Evolutionary conservation across 2,329 filamentous ascomycete species (phyloP), one percentile per base, ranked within the genome.

Genomic region (Talaromyces rugulosus): DNA sequence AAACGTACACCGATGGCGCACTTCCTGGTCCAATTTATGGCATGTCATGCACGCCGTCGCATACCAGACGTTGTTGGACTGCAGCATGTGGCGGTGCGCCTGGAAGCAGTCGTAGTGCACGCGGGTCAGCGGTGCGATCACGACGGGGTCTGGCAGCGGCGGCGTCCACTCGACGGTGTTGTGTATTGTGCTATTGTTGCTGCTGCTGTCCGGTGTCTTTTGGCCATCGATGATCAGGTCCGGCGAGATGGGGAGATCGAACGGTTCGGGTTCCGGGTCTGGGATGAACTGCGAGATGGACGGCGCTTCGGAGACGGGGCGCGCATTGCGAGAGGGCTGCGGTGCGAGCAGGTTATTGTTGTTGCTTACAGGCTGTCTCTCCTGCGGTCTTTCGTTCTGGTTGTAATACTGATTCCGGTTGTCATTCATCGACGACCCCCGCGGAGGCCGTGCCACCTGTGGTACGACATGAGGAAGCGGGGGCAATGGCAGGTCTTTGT

Each of bases 21-120:
- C 66, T 62, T 78, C 71, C 2, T 68, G 71, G 59, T 78, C 75
- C 12, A 70, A 68, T 56, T 75, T 75, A 40, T 73, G 72, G 63
- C 77, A 80, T 4, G 75, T 72, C 76, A 79, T 78, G 66, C 77
- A 80, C 9, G 76, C 77, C 36, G 78, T 67, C 5, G 77, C 68
- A 64, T 75, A 74, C 72, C 75, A 74, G 59, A 69, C 65, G 62
- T 80, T 80, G 53, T 69, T 70, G n/a, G 72, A 68, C 2, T 66
- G 60, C 1, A 68, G 69, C 71, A 79, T 77, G 0, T 66, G 65
- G 12, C 70, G 68, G 57, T 80, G 77, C 6, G 71, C 69, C 61
- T 78, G 75, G 63, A 75, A 79, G 65, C 77, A 80, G 33, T 66
- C 62, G 59, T 70, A 74, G 58, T 79, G 77, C 14, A 73, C 63